A percentile compares a stretch with the other conserved stretches of the same genome.
Evolutionary conservation across 1,284 basidiomycete species (phyloP).

Genomic region (Malassezia furfur): DNA sequence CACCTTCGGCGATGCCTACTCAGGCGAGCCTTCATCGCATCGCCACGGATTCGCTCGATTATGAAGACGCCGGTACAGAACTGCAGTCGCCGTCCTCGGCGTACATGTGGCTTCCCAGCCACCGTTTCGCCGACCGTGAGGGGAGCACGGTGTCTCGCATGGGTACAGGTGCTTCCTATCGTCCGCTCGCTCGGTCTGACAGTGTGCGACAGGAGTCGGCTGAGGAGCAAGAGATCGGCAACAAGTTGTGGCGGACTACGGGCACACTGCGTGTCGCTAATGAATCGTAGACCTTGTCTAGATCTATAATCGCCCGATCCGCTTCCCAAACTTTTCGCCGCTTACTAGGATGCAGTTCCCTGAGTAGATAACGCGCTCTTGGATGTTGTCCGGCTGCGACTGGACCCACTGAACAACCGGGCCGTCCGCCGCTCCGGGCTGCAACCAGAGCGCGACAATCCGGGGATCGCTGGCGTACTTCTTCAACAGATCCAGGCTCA

Average conservation of each 20-base stretch:
- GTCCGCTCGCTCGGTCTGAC: background rate
- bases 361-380: conserved; percentile 34
- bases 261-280: conserved; percentile 7
- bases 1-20: background rate
- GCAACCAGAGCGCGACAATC: conserved; percentile 38
- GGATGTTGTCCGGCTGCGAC: conserved; percentile 24
- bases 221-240: conserved; percentile 3
- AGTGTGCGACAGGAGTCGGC: background rate
- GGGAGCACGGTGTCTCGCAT: background rate
- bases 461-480: conserved; percentile 23
- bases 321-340: conserved; percentile 34
- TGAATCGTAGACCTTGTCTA: background rate
- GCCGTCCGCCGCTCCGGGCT: conserved; percentile 16
- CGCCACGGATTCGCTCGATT: background rate
- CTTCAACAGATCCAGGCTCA: conserved; percentile 32
- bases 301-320: conserved; percentile 29
- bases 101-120: conserved; percentile 13
- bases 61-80: background rate
- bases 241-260: conserved; percentile 1
- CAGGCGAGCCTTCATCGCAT: background rate
- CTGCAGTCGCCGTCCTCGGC: conserved; percentile 10
- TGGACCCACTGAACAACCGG: conserved; percentile 27
- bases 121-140: background rate
- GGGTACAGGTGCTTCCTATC: background rate
- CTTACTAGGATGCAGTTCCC: conserved; percentile 43